Evolutionary conservation across 1,139 yeast genomes (phyloP).

Genomic region (Nakaseomyces nivariensis): DNA sequence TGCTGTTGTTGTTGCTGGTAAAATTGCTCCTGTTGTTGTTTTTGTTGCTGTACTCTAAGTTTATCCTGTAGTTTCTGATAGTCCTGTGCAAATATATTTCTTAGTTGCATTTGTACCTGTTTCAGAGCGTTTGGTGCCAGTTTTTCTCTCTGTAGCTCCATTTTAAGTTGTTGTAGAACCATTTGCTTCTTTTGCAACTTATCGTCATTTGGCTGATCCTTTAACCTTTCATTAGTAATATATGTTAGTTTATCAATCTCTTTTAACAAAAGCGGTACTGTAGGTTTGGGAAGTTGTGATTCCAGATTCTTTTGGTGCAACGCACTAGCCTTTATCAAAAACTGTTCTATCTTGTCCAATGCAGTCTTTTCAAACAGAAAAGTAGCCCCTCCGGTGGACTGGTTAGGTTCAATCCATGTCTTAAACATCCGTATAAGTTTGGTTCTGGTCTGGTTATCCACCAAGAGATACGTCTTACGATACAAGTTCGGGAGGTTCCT

Average conservation of each 20-base stretch:
- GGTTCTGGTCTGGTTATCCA: slow-evolving; percentile 62
- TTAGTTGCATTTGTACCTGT: slow-evolving; percentile 36
- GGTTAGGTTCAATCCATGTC: slow-evolving; percentile 72
- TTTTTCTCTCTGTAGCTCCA: slow-evolving; percentile 28
- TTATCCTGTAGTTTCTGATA: slow-evolving; percentile 24
- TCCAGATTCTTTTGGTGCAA: slow-evolving; percentile 29
- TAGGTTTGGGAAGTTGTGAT: slow-evolving; percentile 24
- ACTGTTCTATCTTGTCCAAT: slow-evolving; percentile 62
- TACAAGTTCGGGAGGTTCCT: slow-evolving; percentile 37
- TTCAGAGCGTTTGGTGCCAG: slow-evolving; percentile 33
- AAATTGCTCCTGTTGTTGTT: slow-evolving; percentile 8
- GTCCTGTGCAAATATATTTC: slow-evolving; percentile 29
- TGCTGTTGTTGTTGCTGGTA: slow-evolving; percentile 16
- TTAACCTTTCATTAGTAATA: slow-evolving; percentile 33
- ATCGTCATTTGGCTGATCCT: slow-evolving; percentile 31
- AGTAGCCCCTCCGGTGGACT: slow-evolving; percentile 31
- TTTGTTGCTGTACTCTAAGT: slow-evolving; percentile 17
- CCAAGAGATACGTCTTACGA: slow-evolving; percentile 67
- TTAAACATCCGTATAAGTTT: slow-evolving; percentile 69
- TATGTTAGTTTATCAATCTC: slow-evolving; percentile 35
- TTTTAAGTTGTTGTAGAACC: slow-evolving; percentile 29
- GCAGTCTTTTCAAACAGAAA: slow-evolving; percentile 59
- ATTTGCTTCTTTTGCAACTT: slow-evolving; percentile 32
- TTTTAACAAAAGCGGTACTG: slow-evolving; percentile 22
- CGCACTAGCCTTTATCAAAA: slow-evolving; percentile 51